Evolutionary conservation across 2,329 filamentous ascomycete genomes (phyloP), one percentile per base, ranked within the genome.

Genomic region (Fonsecaea erecta): DNA sequence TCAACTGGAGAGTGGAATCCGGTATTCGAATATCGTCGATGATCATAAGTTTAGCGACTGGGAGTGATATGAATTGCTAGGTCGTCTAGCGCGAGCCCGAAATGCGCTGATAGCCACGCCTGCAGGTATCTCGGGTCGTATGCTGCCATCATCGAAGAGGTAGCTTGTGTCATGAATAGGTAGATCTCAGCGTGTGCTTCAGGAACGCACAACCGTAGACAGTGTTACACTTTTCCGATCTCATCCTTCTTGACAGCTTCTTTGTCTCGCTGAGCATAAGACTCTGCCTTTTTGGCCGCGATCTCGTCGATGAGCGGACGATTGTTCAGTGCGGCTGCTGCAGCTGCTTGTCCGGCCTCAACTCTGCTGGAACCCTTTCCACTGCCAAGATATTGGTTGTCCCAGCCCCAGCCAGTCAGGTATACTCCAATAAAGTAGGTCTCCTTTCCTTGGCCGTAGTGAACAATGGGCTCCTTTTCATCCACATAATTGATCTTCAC

Each of bases 401-500:
- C 64, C 76, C 77, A 81, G 2, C 80, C 81, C 78, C 78, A 82
- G 14, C 81, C 81, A 5, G 76, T 82, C 28, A 83, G 72, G 71
- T 81, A 82, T 6, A 81, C 80, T 0, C 79, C 80, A 37, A 83
- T 74, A 62, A 75, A 80, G 62, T 78, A 83, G 1, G 73, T 77
- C 60, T 80, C 75, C 9, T 73, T 75, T 11, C 79, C 78, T 43
- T 71, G 68, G 30, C 75, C 75, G 46, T 74, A 73, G 51, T 74
- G 70, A 28, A 74, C 67, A 24, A 77, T 51, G 11, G 74, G 72
- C 2, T 74, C 72, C 32, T 72, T 74, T 62, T 82, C 80, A 43
- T 81, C 77, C n/a, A 77, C 79, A 73, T 92, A 93, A 14, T 82
- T 79, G 14, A 93, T 76, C 61, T 78, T 84, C 51, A 90, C 79